Evolutionary conservation across 78 protist genomes (phyloP).

Genomic region (slime mould (Dictyostelium discoideum)): DNA sequence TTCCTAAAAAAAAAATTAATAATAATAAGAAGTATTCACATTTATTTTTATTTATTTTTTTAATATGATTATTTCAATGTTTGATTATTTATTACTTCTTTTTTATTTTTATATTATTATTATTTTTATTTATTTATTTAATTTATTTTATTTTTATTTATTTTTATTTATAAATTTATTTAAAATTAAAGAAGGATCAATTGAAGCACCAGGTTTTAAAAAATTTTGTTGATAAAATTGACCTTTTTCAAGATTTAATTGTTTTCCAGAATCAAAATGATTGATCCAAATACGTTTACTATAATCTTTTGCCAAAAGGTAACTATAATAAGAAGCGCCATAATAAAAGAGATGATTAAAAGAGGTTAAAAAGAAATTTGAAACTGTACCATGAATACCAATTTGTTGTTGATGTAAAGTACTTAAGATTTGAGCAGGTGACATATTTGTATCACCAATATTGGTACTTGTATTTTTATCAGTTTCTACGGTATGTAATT

Average conservation of each 20-base stretch:
- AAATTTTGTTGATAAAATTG: constrained; percentile 28
- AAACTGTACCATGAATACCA: constrained; percentile 15
- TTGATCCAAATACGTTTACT: constrained; percentile 30
- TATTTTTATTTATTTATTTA: not conserved
- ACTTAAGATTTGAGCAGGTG: not conserved
- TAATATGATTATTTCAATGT: too few relatives aligned
- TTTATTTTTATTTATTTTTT: too few relatives aligned
- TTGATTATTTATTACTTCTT: too few relatives aligned
- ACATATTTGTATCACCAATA: not conserved
- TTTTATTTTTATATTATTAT: too few relatives aligned
- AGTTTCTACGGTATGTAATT: not conserved
- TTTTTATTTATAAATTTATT: constrained; percentile 11
- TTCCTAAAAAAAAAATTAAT: too few relatives aligned
- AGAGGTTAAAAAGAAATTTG: not conserved
- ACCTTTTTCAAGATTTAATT: constrained; percentile 12
- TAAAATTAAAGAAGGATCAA: constrained; percentile 7
- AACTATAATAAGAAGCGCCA: constrained; percentile 59
- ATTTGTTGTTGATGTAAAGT: not conserved
- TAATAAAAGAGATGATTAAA: constrained; percentile 54
- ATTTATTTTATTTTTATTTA: too few relatives aligned
- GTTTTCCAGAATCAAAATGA: constrained; percentile 12
- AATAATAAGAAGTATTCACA: not conserved
- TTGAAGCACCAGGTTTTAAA: constrained; percentile 45
- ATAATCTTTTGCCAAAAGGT: constrained; percentile 17
- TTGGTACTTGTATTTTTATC: not conserved